Evolutionary conservation across 1,139 yeast genomes (phyloP), one percentile per base, ranked within the genome.

Genomic region (Candida mesenterica): DNA sequence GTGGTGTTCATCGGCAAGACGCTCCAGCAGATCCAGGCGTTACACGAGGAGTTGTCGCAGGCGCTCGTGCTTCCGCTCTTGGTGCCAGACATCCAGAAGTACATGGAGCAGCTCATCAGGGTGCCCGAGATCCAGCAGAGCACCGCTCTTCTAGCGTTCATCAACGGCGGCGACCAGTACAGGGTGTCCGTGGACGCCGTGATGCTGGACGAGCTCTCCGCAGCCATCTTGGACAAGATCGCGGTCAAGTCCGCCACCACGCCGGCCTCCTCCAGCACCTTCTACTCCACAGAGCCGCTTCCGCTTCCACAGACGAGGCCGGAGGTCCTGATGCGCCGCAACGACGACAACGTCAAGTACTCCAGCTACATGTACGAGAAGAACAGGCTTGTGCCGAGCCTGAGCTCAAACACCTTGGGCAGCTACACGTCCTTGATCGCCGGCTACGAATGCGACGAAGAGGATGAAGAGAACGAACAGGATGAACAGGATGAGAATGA

Each of bases 241-340:
- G 42, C 41, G 30, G 52, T 59, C 2, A 49, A 51, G 7, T 59
- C 66, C 1, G 43, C 54, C 9, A 55, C 57, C 41, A 48, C 62
- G 27, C 30, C 38, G 5, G 43, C 50, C 19, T 39, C 47, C 26
- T 36, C 26, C 26, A 36, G 45, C 28, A 35, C 45, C 30, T 46
- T 48, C 23, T 57, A 47, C 34, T 55, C 60, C 0, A 52, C 65
- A 0, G 58, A 59, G 5, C 65, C 65, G 13, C 48, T 62, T 36
- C 65, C 65, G 14, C 35, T 16, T 24, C 33, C 32, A 31, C 32
- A 20, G 15, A 38, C 4, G 16, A 26, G 17, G 29, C 36, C 9
- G 17, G 28, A 4, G 22, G 20, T 28, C 14, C 17, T 33, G 8
- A n/a, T 37, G 14, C 23, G 17, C 8, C 32, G 44, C 14, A 33